Percentiles rank a stretch among this genome's conserved stretches.
Evolutionary conservation across 2,329 filamentous ascomycete species (phyloP).

Genomic region (Clarireedia sp.): DNA sequence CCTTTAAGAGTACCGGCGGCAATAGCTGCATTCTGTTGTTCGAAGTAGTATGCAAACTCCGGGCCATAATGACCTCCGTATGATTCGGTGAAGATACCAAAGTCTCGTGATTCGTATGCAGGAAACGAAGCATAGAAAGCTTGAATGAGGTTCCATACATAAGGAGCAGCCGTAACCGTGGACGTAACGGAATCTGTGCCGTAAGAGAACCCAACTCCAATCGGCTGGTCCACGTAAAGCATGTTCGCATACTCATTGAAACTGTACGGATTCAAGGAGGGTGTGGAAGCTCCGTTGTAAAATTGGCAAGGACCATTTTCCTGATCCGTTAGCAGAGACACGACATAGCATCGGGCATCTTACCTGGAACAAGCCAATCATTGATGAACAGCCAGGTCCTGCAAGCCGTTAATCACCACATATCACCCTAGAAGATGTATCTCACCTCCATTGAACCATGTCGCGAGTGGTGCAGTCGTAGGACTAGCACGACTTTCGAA

Average conservation of each 20-base stretch:
- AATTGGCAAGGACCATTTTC: conserved; percentile 38
- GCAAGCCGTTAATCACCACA: background rate
- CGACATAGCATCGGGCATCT: too few relatives aligned
- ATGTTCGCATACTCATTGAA: conserved; percentile 35
- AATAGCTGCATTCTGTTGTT: conserved; percentile 49
- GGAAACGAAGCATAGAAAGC: conserved; percentile 57
- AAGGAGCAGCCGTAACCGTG: conserved; percentile 39
- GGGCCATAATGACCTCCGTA: conserved; percentile 55
- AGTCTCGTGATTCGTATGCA: conserved; percentile 50
- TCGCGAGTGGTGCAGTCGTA: conserved; percentile 35
- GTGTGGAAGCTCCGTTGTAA: conserved; percentile 33
- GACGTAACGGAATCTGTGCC: conserved; percentile 35
- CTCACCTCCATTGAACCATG: conserved; percentile 37
- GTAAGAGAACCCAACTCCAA: conserved; percentile 37
- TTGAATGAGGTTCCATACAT: conserved; percentile 51
- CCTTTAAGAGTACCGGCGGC: conserved; percentile 32
- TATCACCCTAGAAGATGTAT: background rate
- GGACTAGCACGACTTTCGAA: conserved; percentile 49
- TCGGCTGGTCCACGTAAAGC: conserved; percentile 35
- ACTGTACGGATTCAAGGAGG: conserved; percentile 34
- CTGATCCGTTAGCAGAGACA: conserved; percentile 11
- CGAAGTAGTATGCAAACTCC: conserved; percentile 46
- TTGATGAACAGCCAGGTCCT: conserved; percentile 41
- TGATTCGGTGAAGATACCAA: conserved; percentile 43
- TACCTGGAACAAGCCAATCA: conserved; percentile 55